Evolutionary conservation across 306 rosid species (phyloP).

Genomic region (Prunus mongolica): DNA sequence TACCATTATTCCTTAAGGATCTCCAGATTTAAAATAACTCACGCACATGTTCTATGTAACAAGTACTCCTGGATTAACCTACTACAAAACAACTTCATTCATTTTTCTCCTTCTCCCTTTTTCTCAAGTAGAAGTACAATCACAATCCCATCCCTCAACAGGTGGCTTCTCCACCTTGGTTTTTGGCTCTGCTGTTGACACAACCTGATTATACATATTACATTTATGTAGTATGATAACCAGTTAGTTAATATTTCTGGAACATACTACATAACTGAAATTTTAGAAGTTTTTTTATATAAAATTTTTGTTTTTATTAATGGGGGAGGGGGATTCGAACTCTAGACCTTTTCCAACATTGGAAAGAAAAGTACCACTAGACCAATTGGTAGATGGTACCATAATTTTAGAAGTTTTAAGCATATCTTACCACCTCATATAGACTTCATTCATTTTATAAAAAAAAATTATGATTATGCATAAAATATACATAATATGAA

Average conservation of each 20-base stretch:
- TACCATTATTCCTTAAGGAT: not conserved
- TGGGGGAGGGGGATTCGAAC: too few species aligned
- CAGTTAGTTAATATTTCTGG: not conserved
- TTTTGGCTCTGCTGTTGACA: too few species aligned
- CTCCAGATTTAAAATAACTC: not conserved
- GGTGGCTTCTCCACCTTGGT: too few species aligned
- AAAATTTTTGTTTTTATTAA: too few species aligned
- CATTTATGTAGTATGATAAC: not conserved
- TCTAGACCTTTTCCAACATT: too few species aligned
- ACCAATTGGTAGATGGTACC: too few species aligned
- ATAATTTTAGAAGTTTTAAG: not conserved
- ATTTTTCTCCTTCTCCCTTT: too few species aligned
- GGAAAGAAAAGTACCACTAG: too few species aligned
- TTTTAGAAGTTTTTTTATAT: not conserved
- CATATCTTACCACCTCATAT: not conserved
- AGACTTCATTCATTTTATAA: not conserved
- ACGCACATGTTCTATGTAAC: not conserved
- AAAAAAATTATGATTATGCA: not conserved
- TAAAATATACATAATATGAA: not conserved
- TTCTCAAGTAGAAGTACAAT: too few species aligned
- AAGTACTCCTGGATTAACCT: not conserved
- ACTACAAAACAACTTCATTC: not conserved
- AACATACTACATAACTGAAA: not conserved
- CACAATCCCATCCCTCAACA: too few species aligned
- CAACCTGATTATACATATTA: too few species aligned